phyloP scores from a whole-genome alignment of 306 rosid species.

The Herpetospermum pedunculosum region DNA sequence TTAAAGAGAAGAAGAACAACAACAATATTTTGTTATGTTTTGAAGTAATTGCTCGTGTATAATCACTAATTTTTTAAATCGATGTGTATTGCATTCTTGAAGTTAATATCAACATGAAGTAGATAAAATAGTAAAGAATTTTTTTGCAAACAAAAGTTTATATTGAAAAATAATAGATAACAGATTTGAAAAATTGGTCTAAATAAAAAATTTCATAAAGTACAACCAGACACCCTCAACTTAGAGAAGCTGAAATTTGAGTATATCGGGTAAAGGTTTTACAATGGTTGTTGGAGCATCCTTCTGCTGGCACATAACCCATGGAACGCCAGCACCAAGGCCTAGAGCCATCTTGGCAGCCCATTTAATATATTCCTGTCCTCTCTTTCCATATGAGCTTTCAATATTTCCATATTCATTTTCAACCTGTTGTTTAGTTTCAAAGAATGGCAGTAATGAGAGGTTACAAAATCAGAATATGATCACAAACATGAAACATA shows the following conservation, averaged over 20 bases:
- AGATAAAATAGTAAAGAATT: background rate
- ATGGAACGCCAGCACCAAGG: slow-evolving; percentile 92
- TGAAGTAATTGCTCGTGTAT: background rate
- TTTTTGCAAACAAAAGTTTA: background rate
- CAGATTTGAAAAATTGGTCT: too few relatives aligned
- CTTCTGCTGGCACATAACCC: slow-evolving; percentile 96
- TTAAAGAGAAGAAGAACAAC: background rate
- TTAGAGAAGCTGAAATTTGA: slow-evolving; percentile 5
- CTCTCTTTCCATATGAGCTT: slow-evolving; percentile 54
- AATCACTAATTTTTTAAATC: background rate
- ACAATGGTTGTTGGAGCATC: slow-evolving; percentile 85
- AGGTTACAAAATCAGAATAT: background rate
- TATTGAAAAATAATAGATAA: background rate
- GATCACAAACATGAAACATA: background rate
- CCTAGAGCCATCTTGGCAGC: slow-evolving; percentile 83
- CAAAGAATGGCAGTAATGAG: background rate
- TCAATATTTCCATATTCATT: slow-evolving; percentile 94
- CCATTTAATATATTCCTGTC: slow-evolving; percentile 87
- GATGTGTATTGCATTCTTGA: background rate
- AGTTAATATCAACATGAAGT: background rate
- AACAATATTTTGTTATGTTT: background rate
- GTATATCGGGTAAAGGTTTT: slow-evolving; percentile 18
- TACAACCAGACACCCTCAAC: background rate
- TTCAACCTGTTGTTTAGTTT: slow-evolving; percentile 59
- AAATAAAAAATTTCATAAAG: background rate